Percentiles rank a stretch among this genome's conserved stretches.
Conservation (phyloP, 345 rosid species). For the Triadica sebifera region DNA sequence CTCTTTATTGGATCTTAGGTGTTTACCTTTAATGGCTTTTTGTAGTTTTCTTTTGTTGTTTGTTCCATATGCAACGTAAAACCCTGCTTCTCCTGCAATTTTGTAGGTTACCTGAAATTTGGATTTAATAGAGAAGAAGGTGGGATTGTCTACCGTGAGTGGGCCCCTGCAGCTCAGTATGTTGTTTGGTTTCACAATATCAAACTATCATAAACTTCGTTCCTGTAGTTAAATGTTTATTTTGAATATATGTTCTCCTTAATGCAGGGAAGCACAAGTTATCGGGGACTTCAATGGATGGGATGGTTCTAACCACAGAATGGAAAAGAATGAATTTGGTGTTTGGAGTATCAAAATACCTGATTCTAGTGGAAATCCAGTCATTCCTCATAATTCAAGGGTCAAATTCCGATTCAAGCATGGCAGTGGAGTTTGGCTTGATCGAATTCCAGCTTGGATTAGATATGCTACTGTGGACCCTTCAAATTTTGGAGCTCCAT, state of each 20-base stretch:
- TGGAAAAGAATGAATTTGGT: conserved; percentile 74
- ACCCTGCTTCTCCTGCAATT: conserved; percentile 13
- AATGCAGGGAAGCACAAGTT: conserved; percentile 66
- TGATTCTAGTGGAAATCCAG: conserved; percentile 53
- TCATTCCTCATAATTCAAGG: conserved; percentile 70
- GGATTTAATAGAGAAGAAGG: conserved; percentile 67
- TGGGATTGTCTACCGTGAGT: conserved; percentile 62
- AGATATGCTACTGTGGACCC: conserved; percentile 67
- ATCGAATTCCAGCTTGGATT: conserved; percentile 80
- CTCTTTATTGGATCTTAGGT: not conserved
- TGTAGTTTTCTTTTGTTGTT: not conserved
- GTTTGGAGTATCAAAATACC: conserved; percentile 69
- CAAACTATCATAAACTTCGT: conserved; percentile 5
- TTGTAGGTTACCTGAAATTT: conserved; percentile 62
- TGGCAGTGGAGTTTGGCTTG: conserved; percentile 56
- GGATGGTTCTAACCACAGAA: conserved; percentile 68
- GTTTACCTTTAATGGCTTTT: not conserved
- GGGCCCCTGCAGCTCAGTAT: conserved; percentile 88
- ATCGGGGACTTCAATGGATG: conserved; percentile 81
- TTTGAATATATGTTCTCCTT: conserved; percentile 13
- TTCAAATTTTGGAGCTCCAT: conserved; percentile 60
- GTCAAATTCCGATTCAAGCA: conserved; percentile 70
- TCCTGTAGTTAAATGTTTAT: conserved; percentile 14
- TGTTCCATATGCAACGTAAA: not conserved
- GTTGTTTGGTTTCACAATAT: conserved; percentile 22